Evolutionary conservation across 805 yeast species (phyloP).

Genomic region (Starmerella riodocensis): DNA sequence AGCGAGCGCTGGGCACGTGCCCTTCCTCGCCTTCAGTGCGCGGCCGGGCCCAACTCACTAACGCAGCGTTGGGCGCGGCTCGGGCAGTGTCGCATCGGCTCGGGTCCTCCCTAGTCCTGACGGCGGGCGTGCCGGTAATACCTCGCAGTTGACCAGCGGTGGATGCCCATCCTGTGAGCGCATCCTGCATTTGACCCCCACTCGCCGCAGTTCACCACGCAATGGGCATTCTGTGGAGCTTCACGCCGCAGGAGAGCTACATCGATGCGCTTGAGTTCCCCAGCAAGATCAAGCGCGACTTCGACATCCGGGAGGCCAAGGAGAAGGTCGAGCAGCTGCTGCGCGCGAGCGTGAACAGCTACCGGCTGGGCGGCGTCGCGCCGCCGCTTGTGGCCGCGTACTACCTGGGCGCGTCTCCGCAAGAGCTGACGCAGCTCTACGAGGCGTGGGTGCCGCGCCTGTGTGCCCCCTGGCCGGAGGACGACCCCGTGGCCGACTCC

Average conservation of each 20-base stretch:
- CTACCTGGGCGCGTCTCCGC: conserved; percentile 28
- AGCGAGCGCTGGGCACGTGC: too few relatives aligned
- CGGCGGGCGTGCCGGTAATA: too few relatives aligned
- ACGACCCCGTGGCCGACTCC: conserved; percentile 30
- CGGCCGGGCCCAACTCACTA: too few relatives aligned
- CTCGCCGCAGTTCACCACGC: too few relatives aligned
- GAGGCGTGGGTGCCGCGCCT: conserved; percentile 21
- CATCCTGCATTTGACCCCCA: too few relatives aligned
- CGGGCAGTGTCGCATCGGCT: too few relatives aligned
- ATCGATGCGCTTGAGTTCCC: conserved; percentile 14
- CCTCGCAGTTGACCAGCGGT: too few relatives aligned
- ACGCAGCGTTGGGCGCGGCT: too few relatives aligned
- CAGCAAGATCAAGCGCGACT: conserved; percentile 1
- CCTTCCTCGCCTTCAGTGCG: too few relatives aligned
- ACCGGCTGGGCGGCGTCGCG: conserved; percentile 10
- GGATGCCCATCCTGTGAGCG: too few relatives aligned
- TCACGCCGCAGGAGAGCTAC: not conserved
- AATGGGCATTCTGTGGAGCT: conserved; percentile 10
- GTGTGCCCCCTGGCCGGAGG: conserved; percentile 29
- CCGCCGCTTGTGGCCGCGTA: conserved; percentile 27
- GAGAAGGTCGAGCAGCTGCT: conserved; percentile 18
- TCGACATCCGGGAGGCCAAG: conserved; percentile 5
- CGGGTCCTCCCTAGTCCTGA: too few relatives aligned
- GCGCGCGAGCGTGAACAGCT: conserved; percentile 13
- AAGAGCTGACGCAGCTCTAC: conserved; percentile 23